A percentile compares a stretch with the other conserved stretches of the same genome.
phyloP scores from a whole-genome alignment of 2,329 filamentous ascomycete genomes.

The Ceratocystis ficicola region DNA sequence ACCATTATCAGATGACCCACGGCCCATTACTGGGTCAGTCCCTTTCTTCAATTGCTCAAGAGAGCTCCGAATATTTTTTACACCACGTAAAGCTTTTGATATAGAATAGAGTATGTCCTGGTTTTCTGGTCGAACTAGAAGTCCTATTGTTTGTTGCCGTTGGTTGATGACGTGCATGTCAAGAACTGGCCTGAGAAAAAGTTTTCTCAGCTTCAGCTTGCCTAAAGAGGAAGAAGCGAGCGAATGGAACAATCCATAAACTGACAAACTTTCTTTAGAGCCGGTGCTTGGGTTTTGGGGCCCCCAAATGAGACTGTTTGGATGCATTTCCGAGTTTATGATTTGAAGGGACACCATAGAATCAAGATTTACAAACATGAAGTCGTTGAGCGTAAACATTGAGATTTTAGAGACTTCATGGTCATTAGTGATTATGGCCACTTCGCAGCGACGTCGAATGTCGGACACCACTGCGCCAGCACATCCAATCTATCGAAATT shows the following conservation, averaged over 20 bases:
- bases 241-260: slow-evolving; percentile 70
- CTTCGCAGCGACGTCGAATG: slow-evolving; percentile 50
- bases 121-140: slow-evolving; percentile 59
- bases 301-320: slow-evolving; percentile 53
- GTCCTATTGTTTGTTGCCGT: slow-evolving; percentile 56
- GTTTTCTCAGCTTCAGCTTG: slow-evolving; percentile 57
- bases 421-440: not conserved
- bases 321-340: slow-evolving; percentile 68
- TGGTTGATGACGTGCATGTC: slow-evolving; percentile 55
- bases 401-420: slow-evolving; percentile 54
- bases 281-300: slow-evolving; percentile 34
- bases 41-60: slow-evolving; percentile 67
- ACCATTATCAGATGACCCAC: slow-evolving; percentile 46
- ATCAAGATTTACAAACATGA: slow-evolving; percentile 71
- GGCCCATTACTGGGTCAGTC: slow-evolving; percentile 42
- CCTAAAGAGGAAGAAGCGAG: slow-evolving; percentile 71
- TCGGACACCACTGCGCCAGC: slow-evolving; percentile 77
- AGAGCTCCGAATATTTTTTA: slow-evolving; percentile 62
- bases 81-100: slow-evolving; percentile 49
- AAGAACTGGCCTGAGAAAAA: slow-evolving; percentile 67
- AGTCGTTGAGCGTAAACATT: slow-evolving; percentile 57
- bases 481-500: slow-evolving; percentile 53
- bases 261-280: slow-evolving; percentile 67
- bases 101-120: slow-evolving; percentile 42
- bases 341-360: slow-evolving; percentile 76